A percentile compares a stretch with the other conserved stretches of the same genome.
Conservation (phyloP, 495 filamentous ascomycete species). For the Talaromyces liani region DNA sequence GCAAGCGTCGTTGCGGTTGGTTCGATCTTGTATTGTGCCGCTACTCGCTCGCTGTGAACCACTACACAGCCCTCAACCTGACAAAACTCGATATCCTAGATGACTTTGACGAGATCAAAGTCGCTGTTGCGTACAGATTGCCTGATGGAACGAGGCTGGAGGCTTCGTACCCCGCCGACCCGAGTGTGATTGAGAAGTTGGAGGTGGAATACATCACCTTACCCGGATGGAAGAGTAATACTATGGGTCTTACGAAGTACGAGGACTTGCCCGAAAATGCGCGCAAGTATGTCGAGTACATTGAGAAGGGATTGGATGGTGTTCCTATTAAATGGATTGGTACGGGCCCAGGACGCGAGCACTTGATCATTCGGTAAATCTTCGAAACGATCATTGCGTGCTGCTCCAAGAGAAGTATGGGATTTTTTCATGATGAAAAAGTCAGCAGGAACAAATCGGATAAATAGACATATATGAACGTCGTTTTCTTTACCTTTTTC, state of each 20-base stretch:
- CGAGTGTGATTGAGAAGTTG: conserved; percentile 52
- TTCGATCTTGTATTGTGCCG: conserved; percentile 82
- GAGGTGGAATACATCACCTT: conserved; percentile 63
- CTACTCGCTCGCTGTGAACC: conserved; percentile 63
- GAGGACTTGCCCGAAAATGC: conserved; percentile 70
- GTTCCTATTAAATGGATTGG: conserved; percentile 72
- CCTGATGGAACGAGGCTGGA: conserved; percentile 45
- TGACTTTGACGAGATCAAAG: conserved; percentile 70
- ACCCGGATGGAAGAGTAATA: conserved; percentile 70
- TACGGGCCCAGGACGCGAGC: conserved; percentile 65
- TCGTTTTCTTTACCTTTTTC: background rate
- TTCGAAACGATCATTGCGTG: background rate
- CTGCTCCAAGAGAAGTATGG: background rate
- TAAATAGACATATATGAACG: background rate
- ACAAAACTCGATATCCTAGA: conserved; percentile 89
- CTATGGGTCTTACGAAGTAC: conserved; percentile 51
- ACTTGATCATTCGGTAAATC: conserved; percentile 52
- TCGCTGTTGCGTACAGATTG: conserved; percentile 64
- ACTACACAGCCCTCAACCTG: conserved; percentile 73
- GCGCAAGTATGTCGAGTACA: conserved; percentile 65
- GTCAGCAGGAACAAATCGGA: background rate
- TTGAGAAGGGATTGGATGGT: conserved; percentile 63
- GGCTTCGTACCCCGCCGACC: conserved; percentile 59
- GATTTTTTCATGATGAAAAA: background rate
- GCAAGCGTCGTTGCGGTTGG: conserved; percentile 81